Evolutionary conservation across 495 filamentous ascomycete species (phyloP).

Genomic region (Penicillium chermesinum): DNA sequence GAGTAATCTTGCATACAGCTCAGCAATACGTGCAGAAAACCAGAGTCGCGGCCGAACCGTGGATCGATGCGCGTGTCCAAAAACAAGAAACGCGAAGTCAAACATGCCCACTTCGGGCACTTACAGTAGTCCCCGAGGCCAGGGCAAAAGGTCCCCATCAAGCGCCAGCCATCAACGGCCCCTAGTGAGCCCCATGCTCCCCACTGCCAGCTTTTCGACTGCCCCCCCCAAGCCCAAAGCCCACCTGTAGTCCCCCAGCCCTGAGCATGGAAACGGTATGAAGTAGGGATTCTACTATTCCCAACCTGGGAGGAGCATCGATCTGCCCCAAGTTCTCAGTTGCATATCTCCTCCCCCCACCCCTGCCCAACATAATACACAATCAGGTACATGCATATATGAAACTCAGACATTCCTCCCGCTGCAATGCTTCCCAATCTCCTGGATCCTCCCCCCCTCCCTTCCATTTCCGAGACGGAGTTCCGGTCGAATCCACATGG

Average conservation of each 20-base stretch:
- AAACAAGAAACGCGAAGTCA: not conserved
- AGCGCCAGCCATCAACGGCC: not conserved
- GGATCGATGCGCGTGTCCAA: not conserved
- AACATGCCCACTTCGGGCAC: not conserved
- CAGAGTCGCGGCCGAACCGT: not conserved
- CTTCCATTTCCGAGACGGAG: slow-evolving; percentile 8
- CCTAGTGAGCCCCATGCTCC: not conserved
- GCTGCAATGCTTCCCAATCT: not conserved
- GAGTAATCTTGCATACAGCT: too few relatives aligned
- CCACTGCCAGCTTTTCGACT: too few relatives aligned
- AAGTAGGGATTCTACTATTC: not conserved
- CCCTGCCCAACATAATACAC: too few relatives aligned
- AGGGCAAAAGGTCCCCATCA: not conserved
- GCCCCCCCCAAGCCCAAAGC: not conserved
- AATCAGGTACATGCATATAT: too few relatives aligned
- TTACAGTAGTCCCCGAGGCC: not conserved
- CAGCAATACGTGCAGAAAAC: too few relatives aligned
- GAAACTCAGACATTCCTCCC: not conserved
- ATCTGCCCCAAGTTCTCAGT: too few relatives aligned
- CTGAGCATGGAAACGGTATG: not conserved
- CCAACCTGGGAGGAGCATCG: not conserved
- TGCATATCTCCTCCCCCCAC: too few relatives aligned
- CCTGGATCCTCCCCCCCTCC: not conserved
- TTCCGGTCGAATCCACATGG: slow-evolving; percentile 14
- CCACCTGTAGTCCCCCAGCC: not conserved